Evolutionary conservation across 129 eudicot species (phyloP), one percentile per base, ranked within the genome.

Genomic region (Pseudognaphalium luteoalbum): DNA sequence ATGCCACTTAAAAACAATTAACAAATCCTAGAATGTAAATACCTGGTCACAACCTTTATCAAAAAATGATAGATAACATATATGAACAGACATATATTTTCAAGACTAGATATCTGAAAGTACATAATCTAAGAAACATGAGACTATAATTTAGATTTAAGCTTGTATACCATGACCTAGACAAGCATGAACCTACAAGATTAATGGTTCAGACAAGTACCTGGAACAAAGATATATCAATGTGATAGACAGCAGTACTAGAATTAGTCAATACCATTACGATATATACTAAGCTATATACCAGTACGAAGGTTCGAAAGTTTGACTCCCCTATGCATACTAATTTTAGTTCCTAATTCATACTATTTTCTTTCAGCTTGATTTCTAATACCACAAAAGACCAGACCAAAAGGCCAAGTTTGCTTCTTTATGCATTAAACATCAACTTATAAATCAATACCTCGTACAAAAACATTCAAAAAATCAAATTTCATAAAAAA

Each of bases 41-140:
- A 39, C 25, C 59, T 9, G 34, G 19, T 61, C 34, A 35, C 52
- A 59, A 61, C 3, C 16, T 22, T 28, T 37, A 70, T 39, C 22
- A 37, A 34, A 42, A 76, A 20, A 21, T 30, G 22, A 62, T 17
- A 50, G 19, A 32, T 72, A 34, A 67, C 19, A 5, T 10, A 3
- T 16, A 44, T 44, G 4, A 44, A 44, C 51, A 44, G 51, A 44
- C 51, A 44, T 44, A 32, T n/a, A 28, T 68, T 37, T 57, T 60
- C 81, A 25, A 68, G 34, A 70, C 81, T 37, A 68, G 34, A 70
- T 8, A 59, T 42, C 28, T 39, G 61, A 59, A 78, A 78, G 15
- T 21, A 68, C 35, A 77, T 41, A 16, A 17, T 17, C 33, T 68
- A 39, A 69, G 34, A 35, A 56, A 67, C 80, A 28, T 3, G 60